phyloP scores from a whole-genome alignment of 768 basidiomycete species.

The Suillus ampliporus region DNA sequence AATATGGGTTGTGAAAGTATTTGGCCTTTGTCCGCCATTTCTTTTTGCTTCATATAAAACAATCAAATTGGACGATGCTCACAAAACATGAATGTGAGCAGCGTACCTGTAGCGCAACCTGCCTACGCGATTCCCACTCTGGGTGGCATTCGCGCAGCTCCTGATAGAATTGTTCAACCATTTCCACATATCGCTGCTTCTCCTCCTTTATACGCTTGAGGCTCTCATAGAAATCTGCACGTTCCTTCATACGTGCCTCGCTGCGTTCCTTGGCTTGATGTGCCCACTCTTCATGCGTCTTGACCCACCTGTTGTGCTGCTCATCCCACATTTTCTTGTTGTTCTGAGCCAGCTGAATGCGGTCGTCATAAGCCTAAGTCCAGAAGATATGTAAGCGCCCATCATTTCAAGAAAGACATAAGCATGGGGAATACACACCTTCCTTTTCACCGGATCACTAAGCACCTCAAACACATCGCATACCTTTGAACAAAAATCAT shows the following conservation, averaged over 20 bases:
- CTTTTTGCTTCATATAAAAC: slow-evolving; percentile 30
- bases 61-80: too few relatives aligned
- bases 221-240: slow-evolving; percentile 43
- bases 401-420: not conserved
- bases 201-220: slow-evolving; percentile 48
- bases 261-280: slow-evolving; percentile 53
- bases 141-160: slow-evolving; percentile 61
- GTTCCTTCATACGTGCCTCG: slow-evolving; percentile 52
- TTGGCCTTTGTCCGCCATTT: slow-evolving; percentile 35
- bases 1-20: slow-evolving; percentile 20
- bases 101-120: slow-evolving; percentile 54
- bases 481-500: slow-evolving; percentile 45
- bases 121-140: slow-evolving; percentile 64
- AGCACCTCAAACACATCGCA: slow-evolving; percentile 66
- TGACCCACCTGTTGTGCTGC: slow-evolving; percentile 47
- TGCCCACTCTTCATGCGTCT: slow-evolving; percentile 63
- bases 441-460: slow-evolving; percentile 58
- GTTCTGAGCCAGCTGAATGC: slow-evolving; percentile 36
- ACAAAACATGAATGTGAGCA: slow-evolving; percentile 1
- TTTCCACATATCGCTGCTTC: slow-evolving; percentile 42
- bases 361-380: slow-evolving; percentile 58
- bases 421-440: slow-evolving; percentile 42
- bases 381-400: not conserved
- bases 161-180: slow-evolving; percentile 60
- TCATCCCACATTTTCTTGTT: slow-evolving; percentile 38